phyloP scores from a whole-genome alignment of 2,329 filamentous ascomycete genomes.

The Fusarium vanettenii region DNA sequence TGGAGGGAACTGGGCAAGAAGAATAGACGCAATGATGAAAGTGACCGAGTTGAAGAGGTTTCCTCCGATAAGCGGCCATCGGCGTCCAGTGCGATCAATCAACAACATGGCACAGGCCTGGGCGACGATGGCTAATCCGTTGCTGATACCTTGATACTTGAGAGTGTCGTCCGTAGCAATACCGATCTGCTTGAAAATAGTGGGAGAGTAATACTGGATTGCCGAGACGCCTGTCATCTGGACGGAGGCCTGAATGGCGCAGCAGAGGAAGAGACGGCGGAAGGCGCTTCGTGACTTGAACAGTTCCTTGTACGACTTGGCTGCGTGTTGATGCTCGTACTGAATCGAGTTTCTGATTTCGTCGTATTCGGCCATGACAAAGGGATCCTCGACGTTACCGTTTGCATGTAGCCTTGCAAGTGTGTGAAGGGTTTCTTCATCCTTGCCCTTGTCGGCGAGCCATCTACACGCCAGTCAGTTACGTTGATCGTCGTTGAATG shows the following conservation, averaged over 20 bases:
- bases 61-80: constrained; percentile 78
- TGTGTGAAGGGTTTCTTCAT: constrained; percentile 71
- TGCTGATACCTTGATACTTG: constrained; percentile 80
- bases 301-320: constrained; percentile 76
- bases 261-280: constrained; percentile 78
- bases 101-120: constrained; percentile 75
- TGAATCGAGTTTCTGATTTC: constrained; percentile 75
- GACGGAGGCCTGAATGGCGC: constrained; percentile 74
- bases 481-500: background rate
- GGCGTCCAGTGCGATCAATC: constrained; percentile 77
- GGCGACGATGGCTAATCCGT: constrained; percentile 74
- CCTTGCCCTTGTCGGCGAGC: constrained; percentile 76
- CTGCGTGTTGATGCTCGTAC: constrained; percentile 74
- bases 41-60: constrained; percentile 78
- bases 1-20: constrained; percentile 68
- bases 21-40: constrained; percentile 74
- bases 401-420: constrained; percentile 77
- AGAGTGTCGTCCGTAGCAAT: constrained; percentile 73
- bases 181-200: constrained; percentile 75
- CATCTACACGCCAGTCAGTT: constrained; percentile 59
- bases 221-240: constrained; percentile 82
- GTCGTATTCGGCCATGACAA: constrained; percentile 77
- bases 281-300: constrained; percentile 71
- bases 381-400: constrained; percentile 72
- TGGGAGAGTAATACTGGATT: constrained; percentile 79